phyloP scores from a whole-genome alignment of 331 rosid species.

The Telfairia occidentalis region DNA sequence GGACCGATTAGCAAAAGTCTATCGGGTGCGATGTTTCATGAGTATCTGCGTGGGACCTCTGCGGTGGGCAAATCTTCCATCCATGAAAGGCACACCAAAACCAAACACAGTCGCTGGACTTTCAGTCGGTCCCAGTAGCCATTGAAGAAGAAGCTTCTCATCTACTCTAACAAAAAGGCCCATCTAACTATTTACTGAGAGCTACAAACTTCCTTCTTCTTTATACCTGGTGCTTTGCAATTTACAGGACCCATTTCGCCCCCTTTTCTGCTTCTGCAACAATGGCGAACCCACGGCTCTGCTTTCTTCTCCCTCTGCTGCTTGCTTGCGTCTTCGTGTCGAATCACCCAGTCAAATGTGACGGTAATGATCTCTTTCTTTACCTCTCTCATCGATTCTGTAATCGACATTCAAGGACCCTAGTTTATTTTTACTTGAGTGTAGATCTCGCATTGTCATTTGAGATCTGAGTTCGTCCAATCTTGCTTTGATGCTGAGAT shows the following conservation, averaged over 20 bases:
- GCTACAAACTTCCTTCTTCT: not conserved
- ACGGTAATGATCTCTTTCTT: slow-evolving; percentile 25
- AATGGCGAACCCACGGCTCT: slow-evolving; percentile 36
- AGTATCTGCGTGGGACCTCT: too few species aligned
- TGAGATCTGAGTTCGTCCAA: not conserved
- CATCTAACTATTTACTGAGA: not conserved
- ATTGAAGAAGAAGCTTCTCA: not conserved
- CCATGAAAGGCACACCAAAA: not conserved
- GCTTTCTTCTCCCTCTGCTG: slow-evolving; percentile 30
- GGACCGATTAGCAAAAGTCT: too few species aligned
- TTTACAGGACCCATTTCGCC: not conserved
- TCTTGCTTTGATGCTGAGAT: not conserved
- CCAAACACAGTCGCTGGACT: not conserved
- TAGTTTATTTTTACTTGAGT: not conserved
- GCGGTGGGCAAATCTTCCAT: too few species aligned
- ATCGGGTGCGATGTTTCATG: too few species aligned
- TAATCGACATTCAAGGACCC: not conserved
- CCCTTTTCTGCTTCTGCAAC: slow-evolving; percentile 9
- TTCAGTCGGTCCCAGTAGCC: not conserved
- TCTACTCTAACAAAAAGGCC: not conserved
- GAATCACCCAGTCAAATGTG: slow-evolving; percentile 43
- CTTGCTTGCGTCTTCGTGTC: slow-evolving; percentile 39
- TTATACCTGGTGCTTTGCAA: not conserved
- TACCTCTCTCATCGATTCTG: not conserved
- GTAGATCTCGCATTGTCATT: slow-evolving; percentile 5